A percentile compares a stretch with the other conserved stretches of the same genome.
These are phyloP conservation scores for Ophiostoma himal-ulmi DNA, from an alignment of 2,329 filamentous ascomycete genomes.

Conservation along the genomic window DNA sequence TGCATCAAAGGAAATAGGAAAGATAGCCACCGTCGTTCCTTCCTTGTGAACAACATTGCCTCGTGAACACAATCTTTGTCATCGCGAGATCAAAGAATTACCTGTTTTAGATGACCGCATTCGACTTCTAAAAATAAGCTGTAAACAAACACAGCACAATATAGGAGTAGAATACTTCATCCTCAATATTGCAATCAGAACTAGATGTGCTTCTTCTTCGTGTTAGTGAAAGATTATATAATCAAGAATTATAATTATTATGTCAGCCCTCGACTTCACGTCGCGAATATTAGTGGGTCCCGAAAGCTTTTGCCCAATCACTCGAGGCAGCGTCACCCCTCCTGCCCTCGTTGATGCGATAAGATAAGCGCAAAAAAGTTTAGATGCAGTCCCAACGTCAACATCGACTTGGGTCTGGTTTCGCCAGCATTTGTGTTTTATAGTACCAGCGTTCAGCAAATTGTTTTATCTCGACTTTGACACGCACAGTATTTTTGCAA, in stretches of 20 bases:
- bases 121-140: too few relatives aligned
- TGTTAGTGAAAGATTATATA: not conserved
- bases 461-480: not conserved
- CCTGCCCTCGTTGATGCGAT: not conserved
- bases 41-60: too few relatives aligned
- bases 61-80: too few relatives aligned
- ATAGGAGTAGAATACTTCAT: too few relatives aligned
- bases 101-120: too few relatives aligned
- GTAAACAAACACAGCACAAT: too few relatives aligned
- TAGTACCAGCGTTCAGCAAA: not conserved
- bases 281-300: not conserved
- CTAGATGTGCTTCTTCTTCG: not conserved
- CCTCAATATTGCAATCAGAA: not conserved
- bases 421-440: not conserved
- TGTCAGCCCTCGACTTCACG: not conserved
- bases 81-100: too few relatives aligned
- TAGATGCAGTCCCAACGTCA: not conserved
- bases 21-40: too few relatives aligned
- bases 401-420: conserved; percentile 22
- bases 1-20: too few relatives aligned
- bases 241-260: not conserved
- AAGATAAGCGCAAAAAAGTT: conserved; percentile 15
- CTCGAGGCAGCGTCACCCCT: not conserved
- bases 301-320: not conserved
- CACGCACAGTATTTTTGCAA: too few relatives aligned